A percentile compares a stretch with the other conserved stretches of the same genome.
Conservation (phyloP, 2,329 filamentous ascomycete genomes). For the Trichoderma lentiforme region DNA sequence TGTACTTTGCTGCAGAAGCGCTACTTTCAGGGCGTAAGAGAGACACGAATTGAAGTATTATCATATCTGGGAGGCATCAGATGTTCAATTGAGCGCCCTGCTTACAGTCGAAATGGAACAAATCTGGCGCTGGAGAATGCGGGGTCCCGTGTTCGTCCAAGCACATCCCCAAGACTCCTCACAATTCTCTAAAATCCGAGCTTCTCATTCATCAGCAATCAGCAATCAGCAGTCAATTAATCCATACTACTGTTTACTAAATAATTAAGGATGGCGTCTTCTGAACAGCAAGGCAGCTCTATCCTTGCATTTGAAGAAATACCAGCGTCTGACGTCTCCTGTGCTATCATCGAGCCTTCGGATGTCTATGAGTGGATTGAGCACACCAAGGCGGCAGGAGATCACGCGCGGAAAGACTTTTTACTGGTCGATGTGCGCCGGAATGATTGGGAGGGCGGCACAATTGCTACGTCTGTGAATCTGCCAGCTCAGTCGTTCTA, state of each 20-base stretch:
- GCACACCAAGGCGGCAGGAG: conserved; percentile 29
- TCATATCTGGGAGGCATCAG: background rate
- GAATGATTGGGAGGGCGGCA: conserved; percentile 56
- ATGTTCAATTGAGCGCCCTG: background rate
- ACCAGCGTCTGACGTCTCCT: conserved; percentile 41
- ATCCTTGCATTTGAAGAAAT: conserved; percentile 19
- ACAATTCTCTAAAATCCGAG: background rate
- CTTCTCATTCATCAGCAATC: background rate
- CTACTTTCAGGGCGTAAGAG: background rate
- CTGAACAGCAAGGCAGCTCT: background rate
- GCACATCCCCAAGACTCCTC: background rate
- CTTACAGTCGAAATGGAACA: background rate
- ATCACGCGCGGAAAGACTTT: conserved; percentile 34
- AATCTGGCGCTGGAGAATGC: background rate
- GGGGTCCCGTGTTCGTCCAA: background rate
- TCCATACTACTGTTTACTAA: background rate
- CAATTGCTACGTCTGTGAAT: conserved; percentile 56
- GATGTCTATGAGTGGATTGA: conserved; percentile 41
- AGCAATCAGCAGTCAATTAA: background rate
- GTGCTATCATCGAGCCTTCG: conserved; percentile 36
- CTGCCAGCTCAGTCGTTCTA: conserved; percentile 55
- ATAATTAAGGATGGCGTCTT: background rate
- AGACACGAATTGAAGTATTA: background rate
- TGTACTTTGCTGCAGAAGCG: background rate
- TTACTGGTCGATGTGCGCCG: conserved; percentile 53